A percentile compares a stretch with the other conserved stretches of the same genome.
phyloP scores from a whole-genome alignment of 257 asterid genomes.

The Perilla frutescens region DNA sequence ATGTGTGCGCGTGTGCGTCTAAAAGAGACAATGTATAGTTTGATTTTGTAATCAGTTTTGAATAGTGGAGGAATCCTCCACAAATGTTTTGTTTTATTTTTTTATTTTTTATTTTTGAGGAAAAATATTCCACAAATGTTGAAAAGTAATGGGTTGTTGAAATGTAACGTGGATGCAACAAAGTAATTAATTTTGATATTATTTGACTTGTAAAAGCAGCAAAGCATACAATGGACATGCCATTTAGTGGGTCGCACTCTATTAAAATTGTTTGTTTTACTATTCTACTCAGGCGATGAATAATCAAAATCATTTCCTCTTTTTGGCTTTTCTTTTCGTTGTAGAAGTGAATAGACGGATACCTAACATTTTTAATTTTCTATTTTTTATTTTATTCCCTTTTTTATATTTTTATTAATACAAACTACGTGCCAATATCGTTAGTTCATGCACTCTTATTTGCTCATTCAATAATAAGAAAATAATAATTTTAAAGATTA shows the following conservation, averaged over 20 bases:
- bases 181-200: neutral
- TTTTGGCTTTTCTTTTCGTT: neutral
- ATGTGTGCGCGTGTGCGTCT: too few species aligned
- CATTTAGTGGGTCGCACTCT: constrained; percentile 25
- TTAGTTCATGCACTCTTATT: too few species aligned
- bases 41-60: too few species aligned
- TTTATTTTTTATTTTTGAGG: too few species aligned
- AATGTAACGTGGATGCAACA: constrained; percentile 29
- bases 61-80: neutral
- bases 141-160: neutral
- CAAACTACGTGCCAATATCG: too few species aligned
- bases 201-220: constrained; percentile 29
- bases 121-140: neutral
- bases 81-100: too few species aligned
- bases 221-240: constrained; percentile 25
- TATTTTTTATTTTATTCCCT: too few species aligned
- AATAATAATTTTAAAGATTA: neutral
- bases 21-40: neutral
- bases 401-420: too few species aligned
- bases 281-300: neutral
- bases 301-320: neutral
- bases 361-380: neutral
- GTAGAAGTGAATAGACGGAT: neutral
- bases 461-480: too few species aligned
- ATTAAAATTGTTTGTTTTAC: constrained; percentile 2